phyloP scores from a whole-genome alignment of 2,329 filamentous ascomycete genomes.

The Stachybotrys chartarum region DNA sequence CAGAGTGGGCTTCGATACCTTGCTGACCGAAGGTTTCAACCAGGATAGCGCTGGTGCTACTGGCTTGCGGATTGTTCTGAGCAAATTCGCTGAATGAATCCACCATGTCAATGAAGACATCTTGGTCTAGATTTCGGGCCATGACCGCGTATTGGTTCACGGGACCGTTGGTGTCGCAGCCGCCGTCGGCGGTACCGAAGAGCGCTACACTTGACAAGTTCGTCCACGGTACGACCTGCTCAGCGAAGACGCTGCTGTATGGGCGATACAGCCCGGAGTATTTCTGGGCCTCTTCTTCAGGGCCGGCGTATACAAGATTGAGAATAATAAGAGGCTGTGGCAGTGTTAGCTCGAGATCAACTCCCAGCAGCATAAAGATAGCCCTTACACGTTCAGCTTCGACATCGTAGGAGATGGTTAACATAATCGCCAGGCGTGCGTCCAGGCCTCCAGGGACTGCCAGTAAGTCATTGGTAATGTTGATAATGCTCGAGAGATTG shows the following conservation, averaged over 20 bases:
- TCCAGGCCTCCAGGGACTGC: not conserved
- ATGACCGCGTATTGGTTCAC: not conserved
- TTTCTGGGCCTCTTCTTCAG: constrained; percentile 27
- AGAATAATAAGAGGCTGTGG: constrained; percentile 32
- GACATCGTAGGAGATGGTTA: not conserved
- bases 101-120: not conserved
- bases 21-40: constrained; percentile 46
- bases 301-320: constrained; percentile 37
- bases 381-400: not conserved
- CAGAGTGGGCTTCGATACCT: constrained; percentile 18
- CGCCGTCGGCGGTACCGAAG: not conserved
- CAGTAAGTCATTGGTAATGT: not conserved
- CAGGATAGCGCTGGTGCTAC: constrained; percentile 35
- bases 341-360: not conserved
- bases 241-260: constrained; percentile 30
- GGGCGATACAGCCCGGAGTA: constrained; percentile 36
- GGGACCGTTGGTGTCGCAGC: not conserved
- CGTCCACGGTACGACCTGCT: constrained; percentile 7
- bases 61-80: constrained; percentile 8
- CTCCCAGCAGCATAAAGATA: not conserved
- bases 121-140: not conserved
- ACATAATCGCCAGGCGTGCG: not conserved
- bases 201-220: not conserved
- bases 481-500: not conserved
- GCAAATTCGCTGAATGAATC: not conserved